Evolutionary conservation across 768 basidiomycete species (phyloP), one percentile per base, ranked within the genome.

Genomic region (Saitozyma podzolica): DNA sequence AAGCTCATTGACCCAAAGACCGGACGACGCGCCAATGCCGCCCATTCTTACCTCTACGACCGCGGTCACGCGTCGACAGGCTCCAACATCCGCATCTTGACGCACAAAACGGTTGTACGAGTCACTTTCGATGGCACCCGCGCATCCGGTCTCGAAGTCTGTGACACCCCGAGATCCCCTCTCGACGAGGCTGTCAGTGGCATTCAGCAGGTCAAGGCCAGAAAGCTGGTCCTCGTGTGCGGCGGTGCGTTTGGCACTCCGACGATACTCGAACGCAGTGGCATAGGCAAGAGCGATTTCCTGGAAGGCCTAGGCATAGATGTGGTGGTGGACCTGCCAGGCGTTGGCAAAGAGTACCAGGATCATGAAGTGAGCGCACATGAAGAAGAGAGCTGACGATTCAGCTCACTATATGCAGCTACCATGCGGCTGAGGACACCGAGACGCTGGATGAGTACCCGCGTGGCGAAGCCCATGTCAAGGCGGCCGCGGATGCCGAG

Each of bases 151-250:
- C 52, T 67, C 10, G 14, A 59, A 37, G 48, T 67, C 1, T 48
- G 29, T 14, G 29, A 41, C 14, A 17, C 57, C 16, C 29, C 58
- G 20, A 42, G 20, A 47, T 40, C 20, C 40, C 4, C 47, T 47
- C 49, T 41, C 42, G 20, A 61, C 17, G 16, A 43, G 29, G 29
- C 29, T 29, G 5, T 29, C 29, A 29, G 29, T 29, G 29, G 29
- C 29, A 2, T 29, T 5, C 29, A 29, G 29, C 2, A 16, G 56
- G 68, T 63, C 54, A 65, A 63, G 19, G 75, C 75, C 16, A 55
- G 53, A 0, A 55, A 62, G 16, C 70, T 73, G 66, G 69, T 77
- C 19, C 70, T 77, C 67, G 59, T 77, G 52, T 66, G 69, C 29
- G 58, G 71, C 7, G 75, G 75, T 0, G 59, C 69, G 3, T 69